Conservation (phyloP, 495 filamentous ascomycete species). For the Choiromyces venosus region DNA sequence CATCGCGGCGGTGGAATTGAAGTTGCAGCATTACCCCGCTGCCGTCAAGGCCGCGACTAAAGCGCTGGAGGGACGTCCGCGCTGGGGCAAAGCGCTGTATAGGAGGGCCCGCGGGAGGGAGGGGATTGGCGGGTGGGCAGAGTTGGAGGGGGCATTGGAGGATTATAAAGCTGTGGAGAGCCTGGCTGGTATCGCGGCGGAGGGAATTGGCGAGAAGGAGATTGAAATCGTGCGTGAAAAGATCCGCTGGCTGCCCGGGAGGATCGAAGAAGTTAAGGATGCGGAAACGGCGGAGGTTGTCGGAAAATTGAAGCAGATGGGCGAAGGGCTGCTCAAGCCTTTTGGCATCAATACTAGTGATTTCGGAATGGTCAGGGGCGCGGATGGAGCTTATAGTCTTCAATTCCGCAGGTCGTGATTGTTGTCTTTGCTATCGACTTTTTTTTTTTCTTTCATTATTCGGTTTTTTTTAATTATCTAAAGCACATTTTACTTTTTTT, state of each 20-base stretch:
- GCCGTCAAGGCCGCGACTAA: constrained; percentile 67
- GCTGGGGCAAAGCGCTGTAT: constrained; percentile 78
- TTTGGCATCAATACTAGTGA: constrained; percentile 90
- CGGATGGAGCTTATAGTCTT: constrained; percentile 84
- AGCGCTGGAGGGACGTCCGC: constrained; percentile 66
- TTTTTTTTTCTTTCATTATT: neutral
- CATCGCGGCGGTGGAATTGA: constrained; percentile 83
- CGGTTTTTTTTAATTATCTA: neutral
- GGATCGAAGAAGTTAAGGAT: constrained; percentile 69
- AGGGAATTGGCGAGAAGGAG: constrained; percentile 56
- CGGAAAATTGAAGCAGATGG: constrained; percentile 86
- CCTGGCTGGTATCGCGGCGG: constrained; percentile 1
- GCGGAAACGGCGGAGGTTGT: constrained; percentile 92
- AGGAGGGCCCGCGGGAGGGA: constrained; percentile 71
- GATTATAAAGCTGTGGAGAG: constrained; percentile 41
- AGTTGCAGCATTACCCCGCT: constrained; percentile 79
- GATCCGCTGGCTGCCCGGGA: constrained; percentile 57
- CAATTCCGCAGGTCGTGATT: neutral
- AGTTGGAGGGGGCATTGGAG: constrained; percentile 72
- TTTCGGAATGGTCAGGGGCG: constrained; percentile 88
- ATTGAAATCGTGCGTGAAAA: constrained; percentile 60
- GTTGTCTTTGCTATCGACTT: neutral
- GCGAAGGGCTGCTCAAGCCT: constrained; percentile 84
- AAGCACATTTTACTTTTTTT: neutral
- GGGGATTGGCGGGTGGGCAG: constrained; percentile 69